Conservation (phyloP, 805 yeast genomes). For the Myxozyma neotropica region DNA sequence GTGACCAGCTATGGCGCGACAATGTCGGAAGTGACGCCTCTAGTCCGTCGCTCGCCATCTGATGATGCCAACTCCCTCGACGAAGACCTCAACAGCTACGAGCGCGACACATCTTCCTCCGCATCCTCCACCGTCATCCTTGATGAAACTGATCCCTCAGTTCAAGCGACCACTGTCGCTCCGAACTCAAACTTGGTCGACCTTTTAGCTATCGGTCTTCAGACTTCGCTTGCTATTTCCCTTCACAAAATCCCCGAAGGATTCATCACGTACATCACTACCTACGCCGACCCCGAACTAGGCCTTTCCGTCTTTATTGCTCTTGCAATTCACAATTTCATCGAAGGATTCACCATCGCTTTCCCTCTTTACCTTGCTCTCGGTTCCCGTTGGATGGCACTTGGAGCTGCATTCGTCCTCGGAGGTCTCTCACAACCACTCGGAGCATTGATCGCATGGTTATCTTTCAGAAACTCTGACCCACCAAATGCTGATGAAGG, state of each 20-base stretch:
- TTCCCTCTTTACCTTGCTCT: slow-evolving; percentile 83
- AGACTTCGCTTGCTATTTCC: slow-evolving; percentile 83
- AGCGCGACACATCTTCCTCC: slow-evolving; percentile 5
- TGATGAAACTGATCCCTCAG: slow-evolving; percentile 35
- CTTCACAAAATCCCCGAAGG: slow-evolving; percentile 96
- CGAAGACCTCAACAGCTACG: slow-evolving; percentile 1
- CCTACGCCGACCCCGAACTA: slow-evolving; percentile 63
- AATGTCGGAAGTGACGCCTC: slow-evolving; percentile 6
- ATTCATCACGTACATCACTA: slow-evolving; percentile 79
- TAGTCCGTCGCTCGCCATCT: background rate
- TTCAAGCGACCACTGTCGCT: slow-evolving; percentile 48
- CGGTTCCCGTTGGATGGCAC: slow-evolving; percentile 61
- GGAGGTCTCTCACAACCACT: slow-evolving; percentile 88
- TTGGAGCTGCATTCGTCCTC: slow-evolving; percentile 62
- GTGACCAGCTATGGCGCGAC: slow-evolving; percentile 13
- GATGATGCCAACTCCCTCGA: background rate
- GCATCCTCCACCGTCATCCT: slow-evolving; percentile 15
- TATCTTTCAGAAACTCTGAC: slow-evolving; percentile 45
- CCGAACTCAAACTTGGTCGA: slow-evolving; percentile 79
- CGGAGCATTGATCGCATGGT: slow-evolving; percentile 77
- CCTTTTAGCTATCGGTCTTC: slow-evolving; percentile 90
- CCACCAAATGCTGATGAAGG: slow-evolving; percentile 18
- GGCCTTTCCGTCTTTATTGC: slow-evolving; percentile 85
- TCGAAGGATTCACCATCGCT: slow-evolving; percentile 94
- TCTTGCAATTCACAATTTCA: slow-evolving; percentile 82